phyloP scores from a whole-genome alignment of 2,329 filamentous ascomycete genomes.

The Cercospora janseana region DNA sequence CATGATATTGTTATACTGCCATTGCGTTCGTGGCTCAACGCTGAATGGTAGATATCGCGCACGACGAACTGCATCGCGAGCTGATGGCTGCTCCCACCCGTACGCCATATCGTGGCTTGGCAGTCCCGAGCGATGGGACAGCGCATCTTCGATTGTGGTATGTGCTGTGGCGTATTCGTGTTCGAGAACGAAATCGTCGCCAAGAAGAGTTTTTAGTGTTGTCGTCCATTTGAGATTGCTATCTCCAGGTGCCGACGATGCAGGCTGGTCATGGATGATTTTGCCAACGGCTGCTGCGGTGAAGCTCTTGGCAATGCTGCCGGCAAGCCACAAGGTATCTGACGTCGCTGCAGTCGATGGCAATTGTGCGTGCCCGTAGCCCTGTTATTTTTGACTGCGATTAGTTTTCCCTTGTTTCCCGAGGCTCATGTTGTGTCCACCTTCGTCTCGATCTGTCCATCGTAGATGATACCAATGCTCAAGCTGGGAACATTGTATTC shows the following conservation, averaged over 20 bases:
- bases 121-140: constrained; percentile 54
- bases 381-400: neutral
- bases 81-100: constrained; percentile 34
- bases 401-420: neutral
- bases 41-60: constrained; percentile 49
- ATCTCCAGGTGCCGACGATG: neutral
- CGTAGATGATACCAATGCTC: neutral
- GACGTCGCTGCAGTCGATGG: constrained; percentile 17
- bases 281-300: constrained; percentile 10
- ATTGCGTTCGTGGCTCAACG: constrained; percentile 47
- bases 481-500: neutral
- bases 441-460: neutral
- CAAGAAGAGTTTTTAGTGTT: neutral
- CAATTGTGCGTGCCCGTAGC: constrained; percentile 15
- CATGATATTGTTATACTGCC: constrained; percentile 55
- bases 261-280: neutral
- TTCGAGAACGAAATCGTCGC: constrained; percentile 20
- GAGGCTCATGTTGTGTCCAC: neutral
- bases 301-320: constrained; percentile 31
- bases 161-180: constrained; percentile 46
- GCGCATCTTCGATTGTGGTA: constrained; percentile 55
- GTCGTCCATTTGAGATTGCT: neutral
- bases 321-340: constrained; percentile 30
- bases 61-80: constrained; percentile 39
- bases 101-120: constrained; percentile 39